Percentiles rank a stretch among this genome's conserved stretches.
Evolutionary conservation across 2,329 filamentous ascomycete genomes (phyloP).

Genomic region (Magnaporthiopsis rhizophila): DNA sequence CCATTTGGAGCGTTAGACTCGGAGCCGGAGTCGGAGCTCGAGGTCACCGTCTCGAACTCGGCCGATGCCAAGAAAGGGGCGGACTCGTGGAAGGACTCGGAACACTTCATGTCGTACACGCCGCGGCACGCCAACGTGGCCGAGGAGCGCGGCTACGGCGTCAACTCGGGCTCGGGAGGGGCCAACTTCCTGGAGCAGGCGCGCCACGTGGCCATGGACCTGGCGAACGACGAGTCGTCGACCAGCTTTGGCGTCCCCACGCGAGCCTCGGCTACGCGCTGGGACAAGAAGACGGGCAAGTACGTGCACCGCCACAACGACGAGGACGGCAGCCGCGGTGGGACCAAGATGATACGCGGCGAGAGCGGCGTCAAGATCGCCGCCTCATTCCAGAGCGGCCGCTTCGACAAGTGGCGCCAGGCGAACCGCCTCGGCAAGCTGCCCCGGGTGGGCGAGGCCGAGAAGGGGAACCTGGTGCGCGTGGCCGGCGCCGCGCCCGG

Average conservation of each 20-base stretch:
- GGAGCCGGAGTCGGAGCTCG: constrained; percentile 55
- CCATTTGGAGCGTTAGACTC: constrained; percentile 35
- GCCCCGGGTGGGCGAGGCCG: constrained; percentile 75
- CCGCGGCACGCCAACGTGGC: constrained; percentile 72
- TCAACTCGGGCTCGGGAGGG: constrained; percentile 70
- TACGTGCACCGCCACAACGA: constrained; percentile 91
- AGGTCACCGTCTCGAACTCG: constrained; percentile 62
- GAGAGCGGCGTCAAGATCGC: constrained; percentile 96
- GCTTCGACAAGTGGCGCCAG: constrained; percentile 89
- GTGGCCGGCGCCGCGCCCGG: constrained; percentile 19
- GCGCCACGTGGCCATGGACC: constrained; percentile 83
- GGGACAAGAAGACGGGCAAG: constrained; percentile 95
- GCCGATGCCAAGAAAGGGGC: constrained; percentile 25
- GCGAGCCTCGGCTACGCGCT: constrained; percentile 66
- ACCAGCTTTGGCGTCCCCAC: constrained; percentile 72
- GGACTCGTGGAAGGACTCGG: constrained; percentile 66
- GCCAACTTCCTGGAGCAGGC: constrained; percentile 82
- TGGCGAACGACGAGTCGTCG: constrained; percentile 77
- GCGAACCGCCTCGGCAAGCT: constrained; percentile 72
- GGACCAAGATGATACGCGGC: constrained; percentile 65
- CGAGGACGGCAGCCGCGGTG: constrained; percentile 74
- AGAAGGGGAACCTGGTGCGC: constrained; percentile 38
- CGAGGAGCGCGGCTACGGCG: constrained; percentile 88
- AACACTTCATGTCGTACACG: constrained; percentile 95
- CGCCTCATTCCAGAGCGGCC: constrained; percentile 83